Percentiles rank a stretch among this genome's conserved stretches.
phyloP scores from a whole-genome alignment of 805 yeast genomes.

The Candida easanensis region DNA sequence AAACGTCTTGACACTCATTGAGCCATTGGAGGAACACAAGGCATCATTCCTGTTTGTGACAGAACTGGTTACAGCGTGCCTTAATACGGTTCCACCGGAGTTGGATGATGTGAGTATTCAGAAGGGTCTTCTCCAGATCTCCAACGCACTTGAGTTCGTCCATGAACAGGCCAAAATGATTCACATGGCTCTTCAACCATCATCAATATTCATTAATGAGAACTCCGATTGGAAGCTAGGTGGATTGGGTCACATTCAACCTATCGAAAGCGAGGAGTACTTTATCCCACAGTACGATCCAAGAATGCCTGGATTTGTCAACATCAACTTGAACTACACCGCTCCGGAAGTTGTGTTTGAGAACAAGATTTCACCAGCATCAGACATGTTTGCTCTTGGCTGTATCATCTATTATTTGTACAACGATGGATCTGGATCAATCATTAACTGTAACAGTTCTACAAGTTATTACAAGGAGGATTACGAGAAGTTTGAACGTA shows the following conservation, averaged over 20 bases:
- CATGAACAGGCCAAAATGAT: conserved; percentile 73
- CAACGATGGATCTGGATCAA: conserved; percentile 45
- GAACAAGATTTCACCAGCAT: conserved; percentile 55
- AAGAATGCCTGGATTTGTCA: conserved; percentile 69
- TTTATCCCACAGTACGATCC: conserved; percentile 72
- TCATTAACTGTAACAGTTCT: conserved; percentile 52
- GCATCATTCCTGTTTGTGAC: conserved; percentile 78
- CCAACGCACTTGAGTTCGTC: conserved; percentile 77
- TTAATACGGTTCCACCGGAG: conserved; percentile 43
- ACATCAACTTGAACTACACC: conserved; percentile 65
- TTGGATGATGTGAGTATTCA: conserved; percentile 72
- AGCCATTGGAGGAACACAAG: conserved; percentile 86
- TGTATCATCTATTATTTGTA: conserved; percentile 71
- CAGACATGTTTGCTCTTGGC: conserved; percentile 86
- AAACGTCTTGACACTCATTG: conserved; percentile 74
- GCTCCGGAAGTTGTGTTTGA: conserved; percentile 85
- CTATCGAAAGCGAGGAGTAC: conserved; percentile 52
- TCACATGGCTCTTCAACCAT: conserved; percentile 78
- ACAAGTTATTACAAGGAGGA: conserved; percentile 60
- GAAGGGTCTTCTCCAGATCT: conserved; percentile 77
- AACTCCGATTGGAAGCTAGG: conserved; percentile 93
- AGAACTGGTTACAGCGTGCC: conserved; percentile 65
- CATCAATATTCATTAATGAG: conserved; percentile 70
- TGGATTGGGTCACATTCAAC: conserved; percentile 62
- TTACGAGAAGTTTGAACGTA: conserved; percentile 44